Evolutionary conservation across 2,329 filamentous ascomycete genomes (phyloP).

Genomic region (Pseudogymnoascus pannorum): DNA sequence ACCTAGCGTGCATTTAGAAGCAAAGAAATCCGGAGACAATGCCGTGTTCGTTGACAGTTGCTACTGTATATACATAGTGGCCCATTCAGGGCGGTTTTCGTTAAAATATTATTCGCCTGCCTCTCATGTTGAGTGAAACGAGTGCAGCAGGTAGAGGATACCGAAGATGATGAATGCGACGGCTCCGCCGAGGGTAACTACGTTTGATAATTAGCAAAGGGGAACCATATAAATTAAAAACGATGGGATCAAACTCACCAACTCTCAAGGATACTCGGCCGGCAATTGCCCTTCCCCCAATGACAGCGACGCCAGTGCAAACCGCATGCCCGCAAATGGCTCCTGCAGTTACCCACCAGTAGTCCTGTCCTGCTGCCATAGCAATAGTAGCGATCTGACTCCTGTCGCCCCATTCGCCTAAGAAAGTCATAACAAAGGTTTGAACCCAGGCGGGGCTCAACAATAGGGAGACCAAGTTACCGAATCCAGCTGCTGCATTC

Average conservation of each 20-base stretch:
- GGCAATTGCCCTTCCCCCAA: constrained; percentile 87
- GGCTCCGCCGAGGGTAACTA: constrained; percentile 89
- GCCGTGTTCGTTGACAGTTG: constrained; percentile 2
- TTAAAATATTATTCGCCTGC: neutral
- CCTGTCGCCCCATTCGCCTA: constrained; percentile 96
- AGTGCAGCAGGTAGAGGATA: constrained; percentile 83
- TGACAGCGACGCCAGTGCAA: constrained; percentile 84
- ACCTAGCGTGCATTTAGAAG: neutral
- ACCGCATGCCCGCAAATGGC: constrained; percentile 79
- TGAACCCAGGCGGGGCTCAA: constrained; percentile 97
- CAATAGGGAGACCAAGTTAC: constrained; percentile 80
- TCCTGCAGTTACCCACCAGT: constrained; percentile 96
- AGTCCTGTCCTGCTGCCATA: constrained; percentile 97
- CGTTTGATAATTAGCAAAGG: constrained; percentile 18
- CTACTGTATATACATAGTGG: constrained; percentile 7
- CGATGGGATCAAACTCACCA: constrained; percentile 56
- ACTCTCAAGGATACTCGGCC: constrained; percentile 91
- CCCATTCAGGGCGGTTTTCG: neutral
- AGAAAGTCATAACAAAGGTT: constrained; percentile 97
- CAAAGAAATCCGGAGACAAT: constrained; percentile 4
- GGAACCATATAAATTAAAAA: constrained; percentile 2
- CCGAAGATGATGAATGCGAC: constrained; percentile 86
- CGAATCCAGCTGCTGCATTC: constrained; percentile 54
- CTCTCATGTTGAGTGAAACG: constrained; percentile 47
- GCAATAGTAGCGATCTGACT: constrained; percentile 98